These are phyloP conservation scores for Coccomyxa subellipsoidea DNA, from an alignment of 163 green algal genomes.

Conservation along the genomic window DNA sequence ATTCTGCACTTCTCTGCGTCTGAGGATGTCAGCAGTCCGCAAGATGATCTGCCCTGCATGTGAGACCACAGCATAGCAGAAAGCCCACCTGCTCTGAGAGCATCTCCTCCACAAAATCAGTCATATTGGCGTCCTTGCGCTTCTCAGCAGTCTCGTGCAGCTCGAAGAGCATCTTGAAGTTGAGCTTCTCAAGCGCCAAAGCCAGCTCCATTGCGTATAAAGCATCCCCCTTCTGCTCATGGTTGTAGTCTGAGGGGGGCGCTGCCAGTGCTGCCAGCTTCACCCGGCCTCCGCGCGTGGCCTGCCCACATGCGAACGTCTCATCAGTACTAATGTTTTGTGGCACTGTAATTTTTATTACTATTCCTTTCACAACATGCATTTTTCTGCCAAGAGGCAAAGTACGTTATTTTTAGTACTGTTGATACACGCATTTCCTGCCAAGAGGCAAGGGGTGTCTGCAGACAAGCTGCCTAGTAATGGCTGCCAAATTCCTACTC, in stretches of 20 bases:
- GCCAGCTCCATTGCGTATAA: conserved; percentile 81
- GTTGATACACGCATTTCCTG: no score
- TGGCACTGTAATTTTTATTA: no score
- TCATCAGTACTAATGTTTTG: no score
- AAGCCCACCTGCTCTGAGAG: conserved; percentile 77
- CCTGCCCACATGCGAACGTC: no score
- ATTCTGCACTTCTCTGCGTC: neutral
- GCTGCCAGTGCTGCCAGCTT: conserved; percentile 67
- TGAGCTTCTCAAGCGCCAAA: conserved; percentile 81
- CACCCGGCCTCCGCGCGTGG: conserved; percentile 63
- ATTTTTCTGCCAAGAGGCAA: no score
- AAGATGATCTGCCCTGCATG: neutral
- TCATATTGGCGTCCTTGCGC: conserved; percentile 76
- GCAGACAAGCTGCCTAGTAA: no score
- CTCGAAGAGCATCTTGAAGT: conserved; percentile 70
- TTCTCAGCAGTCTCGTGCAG: conserved; percentile 81
- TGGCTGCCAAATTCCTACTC: no score
- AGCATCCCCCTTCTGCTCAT: conserved; percentile 64
- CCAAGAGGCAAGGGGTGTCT: no score
- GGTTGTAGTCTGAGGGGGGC: conserved; percentile 62
- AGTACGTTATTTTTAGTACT: no score
- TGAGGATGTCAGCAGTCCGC: neutral
- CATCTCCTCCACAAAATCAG: conserved; percentile 91
- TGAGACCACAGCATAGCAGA: conserved; percentile 6
- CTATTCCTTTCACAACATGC: no score